Percentiles rank a stretch among this genome's conserved stretches.
phyloP scores from a whole-genome alignment of 768 basidiomycete species.

The Chalciporus sphaerocephalus region DNA sequence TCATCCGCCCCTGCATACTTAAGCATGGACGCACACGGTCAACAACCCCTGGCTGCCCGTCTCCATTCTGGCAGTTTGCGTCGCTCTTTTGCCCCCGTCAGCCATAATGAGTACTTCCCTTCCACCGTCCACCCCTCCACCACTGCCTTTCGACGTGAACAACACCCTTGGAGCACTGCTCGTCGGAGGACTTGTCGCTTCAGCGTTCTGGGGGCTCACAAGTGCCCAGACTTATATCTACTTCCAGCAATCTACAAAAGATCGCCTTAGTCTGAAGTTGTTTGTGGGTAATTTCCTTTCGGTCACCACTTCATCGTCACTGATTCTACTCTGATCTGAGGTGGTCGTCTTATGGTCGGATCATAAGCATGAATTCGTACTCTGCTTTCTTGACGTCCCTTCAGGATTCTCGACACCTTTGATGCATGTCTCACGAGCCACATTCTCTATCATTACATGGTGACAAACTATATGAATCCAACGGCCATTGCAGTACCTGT shows the following conservation, averaged over 20 bases:
- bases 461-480: slow-evolving; percentile 50
- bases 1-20: too few species aligned
- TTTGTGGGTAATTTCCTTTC: slow-evolving; percentile 30
- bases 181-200: slow-evolving; percentile 48
- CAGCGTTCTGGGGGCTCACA: slow-evolving; percentile 59
- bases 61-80: neutral
- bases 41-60: neutral
- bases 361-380: neutral
- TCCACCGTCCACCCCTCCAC: neutral
- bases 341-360: slow-evolving; percentile 16
- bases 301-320: slow-evolving; percentile 14
- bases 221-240: slow-evolving; percentile 53
- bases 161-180: slow-evolving; percentile 54
- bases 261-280: slow-evolving; percentile 33
- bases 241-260: slow-evolving; percentile 37
- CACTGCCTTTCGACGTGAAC: slow-evolving; percentile 31
- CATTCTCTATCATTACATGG: slow-evolving; percentile 55
- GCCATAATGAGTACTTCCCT: slow-evolving; percentile 9
- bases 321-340: slow-evolving; percentile 36
- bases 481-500: slow-evolving; percentile 39
- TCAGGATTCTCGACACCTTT: slow-evolving; percentile 48
- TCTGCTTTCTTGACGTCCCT: neutral
- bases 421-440: slow-evolving; percentile 50
- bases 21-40: too few species aligned
- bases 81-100: neutral